phyloP scores from a whole-genome alignment of 495 filamentous ascomycete species.

The Rhizodiscina lignyota region DNA sequence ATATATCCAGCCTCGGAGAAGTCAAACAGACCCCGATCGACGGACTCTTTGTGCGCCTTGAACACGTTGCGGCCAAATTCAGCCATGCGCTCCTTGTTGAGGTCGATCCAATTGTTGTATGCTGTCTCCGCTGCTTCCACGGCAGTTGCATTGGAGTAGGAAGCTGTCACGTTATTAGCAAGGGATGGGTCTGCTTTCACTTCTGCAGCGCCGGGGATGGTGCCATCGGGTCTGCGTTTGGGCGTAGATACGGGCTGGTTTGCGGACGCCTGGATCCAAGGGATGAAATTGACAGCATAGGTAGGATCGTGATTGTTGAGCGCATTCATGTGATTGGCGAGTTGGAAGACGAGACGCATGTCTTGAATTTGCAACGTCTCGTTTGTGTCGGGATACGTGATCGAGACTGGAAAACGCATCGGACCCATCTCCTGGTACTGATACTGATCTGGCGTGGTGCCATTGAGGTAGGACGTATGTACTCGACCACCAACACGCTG shows the following conservation, averaged over 20 bases:
- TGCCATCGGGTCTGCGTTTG: constrained; percentile 34
- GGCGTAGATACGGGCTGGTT: constrained; percentile 33
- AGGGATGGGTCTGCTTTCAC: constrained; percentile 17
- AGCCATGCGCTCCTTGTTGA: constrained; percentile 19
- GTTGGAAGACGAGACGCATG: constrained; percentile 46
- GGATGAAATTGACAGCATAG: constrained; percentile 47
- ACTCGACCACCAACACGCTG: constrained; percentile 39
- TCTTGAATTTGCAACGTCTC: constrained; percentile 38
- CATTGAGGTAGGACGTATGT: constrained; percentile 43
- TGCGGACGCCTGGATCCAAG: constrained; percentile 36
- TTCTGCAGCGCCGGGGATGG: constrained; percentile 23
- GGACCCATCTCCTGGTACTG: constrained; percentile 66
- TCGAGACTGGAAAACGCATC: constrained; percentile 42
- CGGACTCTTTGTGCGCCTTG: constrained; percentile 38
- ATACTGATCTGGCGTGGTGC: constrained; percentile 42
- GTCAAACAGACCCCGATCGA: constrained; percentile 26
- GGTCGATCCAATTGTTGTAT: constrained; percentile 14
- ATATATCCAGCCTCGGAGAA: constrained; percentile 49
- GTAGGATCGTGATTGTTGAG: constrained; percentile 34
- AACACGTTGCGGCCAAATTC: constrained; percentile 42
- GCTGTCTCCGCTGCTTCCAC: constrained; percentile 22
- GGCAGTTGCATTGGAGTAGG: constrained; percentile 20
- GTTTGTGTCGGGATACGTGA: constrained; percentile 33
- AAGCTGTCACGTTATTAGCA: constrained; percentile 15
- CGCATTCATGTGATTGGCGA: constrained; percentile 39